A percentile compares a stretch with the other conserved stretches of the same genome.
Conservation (phyloP, 768 basidiomycete genomes). For the Lactifluus subvellereus region DNA sequence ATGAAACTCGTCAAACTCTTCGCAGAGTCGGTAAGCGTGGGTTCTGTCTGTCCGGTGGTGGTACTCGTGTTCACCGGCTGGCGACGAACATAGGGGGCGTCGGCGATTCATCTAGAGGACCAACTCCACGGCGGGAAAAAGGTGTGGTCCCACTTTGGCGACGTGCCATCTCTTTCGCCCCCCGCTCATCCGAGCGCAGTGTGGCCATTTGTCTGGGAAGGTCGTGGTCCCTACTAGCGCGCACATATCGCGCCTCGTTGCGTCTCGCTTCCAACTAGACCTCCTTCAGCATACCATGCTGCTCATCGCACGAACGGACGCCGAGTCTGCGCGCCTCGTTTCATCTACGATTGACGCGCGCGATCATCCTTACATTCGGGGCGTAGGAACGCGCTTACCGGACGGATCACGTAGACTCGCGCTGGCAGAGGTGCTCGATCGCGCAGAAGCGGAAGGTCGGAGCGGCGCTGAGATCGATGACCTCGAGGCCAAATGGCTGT, state of each 20-base stretch:
- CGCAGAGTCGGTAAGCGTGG: constrained; percentile 68
- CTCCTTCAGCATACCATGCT: constrained; percentile 84
- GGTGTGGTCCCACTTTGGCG: constrained; percentile 32
- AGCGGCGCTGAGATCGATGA: constrained; percentile 63
- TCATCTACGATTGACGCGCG: constrained; percentile 75
- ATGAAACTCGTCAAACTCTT: constrained; percentile 95
- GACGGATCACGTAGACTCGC: constrained; percentile 37
- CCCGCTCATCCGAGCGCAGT: constrained; percentile 35
- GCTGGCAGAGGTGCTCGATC: constrained; percentile 64
- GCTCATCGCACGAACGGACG: constrained; percentile 87
- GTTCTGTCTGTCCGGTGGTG: not conserved
- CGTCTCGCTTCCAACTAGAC: constrained; percentile 87
- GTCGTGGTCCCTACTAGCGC: constrained; percentile 88
- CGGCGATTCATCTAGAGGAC: constrained; percentile 90
- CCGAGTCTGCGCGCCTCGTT: constrained; percentile 80
- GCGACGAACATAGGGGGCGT: constrained; percentile 52
- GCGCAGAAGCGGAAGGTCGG: constrained; percentile 58
- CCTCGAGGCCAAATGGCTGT: constrained; percentile 74
- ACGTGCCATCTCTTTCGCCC: not conserved
- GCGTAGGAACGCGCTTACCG: constrained; percentile 45
- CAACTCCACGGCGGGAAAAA: constrained; percentile 94
- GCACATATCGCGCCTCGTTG: constrained; percentile 77
- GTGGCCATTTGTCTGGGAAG: constrained; percentile 88
- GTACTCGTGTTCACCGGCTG: constrained; percentile 8
- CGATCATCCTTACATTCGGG: constrained; percentile 76